Evolutionary conservation across 768 basidiomycete species (phyloP).

Genomic region (Daedalea quercina): DNA sequence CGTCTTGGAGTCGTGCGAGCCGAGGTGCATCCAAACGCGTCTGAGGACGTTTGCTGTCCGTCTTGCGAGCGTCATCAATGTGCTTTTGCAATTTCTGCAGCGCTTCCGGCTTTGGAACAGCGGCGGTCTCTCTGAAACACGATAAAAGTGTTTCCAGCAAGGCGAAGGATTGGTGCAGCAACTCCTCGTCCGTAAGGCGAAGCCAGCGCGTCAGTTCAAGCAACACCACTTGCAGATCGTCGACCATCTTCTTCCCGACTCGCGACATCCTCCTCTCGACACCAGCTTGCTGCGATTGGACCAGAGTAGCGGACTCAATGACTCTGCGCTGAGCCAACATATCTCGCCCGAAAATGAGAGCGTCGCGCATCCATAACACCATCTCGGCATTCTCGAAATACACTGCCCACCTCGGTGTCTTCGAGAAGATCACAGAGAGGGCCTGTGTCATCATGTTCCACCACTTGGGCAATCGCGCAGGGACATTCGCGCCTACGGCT

Average conservation of each 20-base stretch:
- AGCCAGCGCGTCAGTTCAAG: conserved; percentile 82
- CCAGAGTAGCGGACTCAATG: conserved; percentile 63
- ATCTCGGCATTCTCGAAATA: conserved; percentile 79
- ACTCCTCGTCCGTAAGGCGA: conserved; percentile 86
- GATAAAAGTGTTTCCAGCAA: conserved; percentile 74
- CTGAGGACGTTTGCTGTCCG: conserved; percentile 35
- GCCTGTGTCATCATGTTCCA: conserved; percentile 82
- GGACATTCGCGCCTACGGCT: conserved; percentile 37
- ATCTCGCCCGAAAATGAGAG: conserved; percentile 86
- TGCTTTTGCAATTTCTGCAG: conserved; percentile 64
- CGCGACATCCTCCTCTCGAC: conserved; percentile 41
- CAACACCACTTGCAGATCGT: conserved; percentile 71
- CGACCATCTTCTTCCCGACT: conserved; percentile 69
- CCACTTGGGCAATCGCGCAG: conserved; percentile 53
- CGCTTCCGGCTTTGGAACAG: conserved; percentile 47
- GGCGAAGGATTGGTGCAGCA: conserved; percentile 83
- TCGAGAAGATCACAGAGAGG: conserved; percentile 78
- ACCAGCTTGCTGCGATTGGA: conserved; percentile 24
- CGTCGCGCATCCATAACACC: conserved; percentile 98
- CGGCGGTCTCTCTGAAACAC: conserved; percentile 59
- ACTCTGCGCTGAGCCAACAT: conserved; percentile 75
- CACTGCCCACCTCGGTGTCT: conserved; percentile 76
- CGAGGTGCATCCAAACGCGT: conserved; percentile 55
- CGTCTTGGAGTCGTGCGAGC: conserved; percentile 58
- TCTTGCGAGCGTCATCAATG: conserved; percentile 51